Conservation (phyloP, 805 yeast species). For the Schwanniomyces vanrijiae region DNA sequence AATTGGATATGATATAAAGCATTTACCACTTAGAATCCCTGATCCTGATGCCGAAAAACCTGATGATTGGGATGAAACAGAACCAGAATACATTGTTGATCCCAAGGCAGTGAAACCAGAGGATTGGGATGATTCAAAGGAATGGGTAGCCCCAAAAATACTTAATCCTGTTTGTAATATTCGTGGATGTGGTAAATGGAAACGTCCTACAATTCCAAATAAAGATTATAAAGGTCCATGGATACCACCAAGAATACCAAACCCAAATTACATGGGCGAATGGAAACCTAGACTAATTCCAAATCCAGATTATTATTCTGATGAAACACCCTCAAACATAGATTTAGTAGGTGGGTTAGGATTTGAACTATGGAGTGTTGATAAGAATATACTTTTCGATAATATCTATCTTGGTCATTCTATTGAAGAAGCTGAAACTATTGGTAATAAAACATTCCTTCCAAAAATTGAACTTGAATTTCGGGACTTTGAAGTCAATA, state of each 20-base stretch:
- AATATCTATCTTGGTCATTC: constrained; percentile 86
- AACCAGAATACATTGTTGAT: constrained; percentile 59
- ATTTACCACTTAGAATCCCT: constrained; percentile 54
- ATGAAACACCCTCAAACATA: constrained; percentile 54
- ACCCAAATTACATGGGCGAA: constrained; percentile 77
- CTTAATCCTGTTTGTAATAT: constrained; percentile 70
- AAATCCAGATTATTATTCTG: constrained; percentile 71
- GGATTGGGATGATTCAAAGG: constrained; percentile 90
- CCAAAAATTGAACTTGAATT: constrained; percentile 56
- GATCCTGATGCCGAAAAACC: constrained; percentile 74
- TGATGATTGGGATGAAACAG: constrained; percentile 74
- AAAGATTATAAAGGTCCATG: constrained; percentile 78
- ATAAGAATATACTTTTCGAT: constrained; percentile 70
- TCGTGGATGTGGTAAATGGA: constrained; percentile 84
- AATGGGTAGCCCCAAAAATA: constrained; percentile 71
- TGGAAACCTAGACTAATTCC: constrained; percentile 69
- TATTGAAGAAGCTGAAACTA: constrained; percentile 75
- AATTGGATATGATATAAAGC: constrained; percentile 78
- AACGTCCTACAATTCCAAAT: constrained; percentile 63
- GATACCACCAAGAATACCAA: constrained; percentile 63
- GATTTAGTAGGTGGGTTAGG: constrained; percentile 74
- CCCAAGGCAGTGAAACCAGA: constrained; percentile 68
- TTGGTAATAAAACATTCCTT: constrained; percentile 75
- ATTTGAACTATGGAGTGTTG: constrained; percentile 89
- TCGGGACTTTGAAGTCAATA: constrained; percentile 35